Conservation (phyloP, 129 eudicot genomes). For the Gnaphalium uliginosum region DNA sequence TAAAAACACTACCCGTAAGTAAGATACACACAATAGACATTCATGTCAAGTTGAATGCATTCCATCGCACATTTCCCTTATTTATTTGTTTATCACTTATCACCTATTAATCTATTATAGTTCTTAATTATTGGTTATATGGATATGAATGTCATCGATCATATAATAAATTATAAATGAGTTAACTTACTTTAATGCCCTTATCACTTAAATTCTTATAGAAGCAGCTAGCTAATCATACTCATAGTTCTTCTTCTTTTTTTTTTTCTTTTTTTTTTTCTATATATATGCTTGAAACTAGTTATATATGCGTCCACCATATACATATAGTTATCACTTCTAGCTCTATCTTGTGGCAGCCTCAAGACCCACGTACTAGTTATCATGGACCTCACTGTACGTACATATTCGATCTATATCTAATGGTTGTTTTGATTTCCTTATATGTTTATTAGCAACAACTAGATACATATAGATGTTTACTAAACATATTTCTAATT, state of each 20-base stretch:
- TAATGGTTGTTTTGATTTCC: neutral
- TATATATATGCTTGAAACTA: slow-evolving; percentile 27
- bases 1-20: too few species aligned
- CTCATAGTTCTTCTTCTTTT: too few species aligned
- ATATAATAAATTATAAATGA: too few species aligned
- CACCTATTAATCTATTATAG: too few species aligned
- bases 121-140: too few species aligned
- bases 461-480: neutral
- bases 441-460: neutral
- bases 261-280: neutral
- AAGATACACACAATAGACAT: too few species aligned
- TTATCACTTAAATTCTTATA: slow-evolving; percentile 23
- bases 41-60: too few species aligned
- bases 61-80: too few species aligned
- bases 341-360: slow-evolving; percentile 17
- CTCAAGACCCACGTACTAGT: slow-evolving; percentile 18
- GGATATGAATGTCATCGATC: too few species aligned
- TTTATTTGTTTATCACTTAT: too few species aligned
- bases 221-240: slow-evolving; percentile 1
- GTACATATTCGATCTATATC: slow-evolving; percentile 5
- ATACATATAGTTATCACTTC: slow-evolving; percentile 6
- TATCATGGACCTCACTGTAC: slow-evolving; percentile 33
- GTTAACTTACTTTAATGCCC: slow-evolving; percentile 29
- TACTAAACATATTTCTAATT: neutral
- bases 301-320: slow-evolving; percentile 17